Base-by-base conservation (phyloP, 192 early-diverging fungal species). In the Funneliformis mosseae region DNA sequence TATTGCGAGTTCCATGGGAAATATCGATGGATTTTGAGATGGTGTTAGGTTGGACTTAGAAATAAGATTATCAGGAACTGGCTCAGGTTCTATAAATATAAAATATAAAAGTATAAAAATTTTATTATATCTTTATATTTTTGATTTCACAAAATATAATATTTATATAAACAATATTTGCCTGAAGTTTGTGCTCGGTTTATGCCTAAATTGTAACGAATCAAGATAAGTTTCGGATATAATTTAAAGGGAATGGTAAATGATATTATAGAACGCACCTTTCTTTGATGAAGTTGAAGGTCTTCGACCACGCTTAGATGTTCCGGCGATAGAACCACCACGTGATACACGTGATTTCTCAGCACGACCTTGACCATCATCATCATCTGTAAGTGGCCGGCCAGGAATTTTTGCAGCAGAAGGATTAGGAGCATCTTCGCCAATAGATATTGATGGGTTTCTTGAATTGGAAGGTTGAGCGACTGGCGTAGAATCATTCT, bases 1-100 rank as follows among this genome's bases (percentile, higher is more conserved):
- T 33, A 83, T 82, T 25, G 78, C 81, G 12, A 86, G 81, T n/a
- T 79, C 78, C 18, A 86, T 48, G 23, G 85, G 85, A 41, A 80
- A 85, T 25, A 76, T 76, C 21, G 63, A 41, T 70, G 38, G n/a
- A 41, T 33, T 70, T 43, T n/a, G 68, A 77, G 75, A 83, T 81
- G 18, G 50, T 77, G 63, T 83, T 76, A 38, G 55, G 48, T 59
- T 82, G 62, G 48, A 48, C 60, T 66, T 33, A 23, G 68, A 70
- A 83, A 27, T 64, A 39, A 8, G 71, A 48, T 28, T 42, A 8
- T 46, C 28, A 1, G 21, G 48, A 76, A 45, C 48, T 8, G 69
- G 21, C 18, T 55, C 18, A 71, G 64, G 64, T 28, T 25, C 50
- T 55, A 18, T 3, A 16, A 55, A 55, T 55, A 18, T 55, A 18